Evolutionary conservation across 1,284 basidiomycete species (phyloP).

Genomic region (Xerocomus nothofagi): DNA sequence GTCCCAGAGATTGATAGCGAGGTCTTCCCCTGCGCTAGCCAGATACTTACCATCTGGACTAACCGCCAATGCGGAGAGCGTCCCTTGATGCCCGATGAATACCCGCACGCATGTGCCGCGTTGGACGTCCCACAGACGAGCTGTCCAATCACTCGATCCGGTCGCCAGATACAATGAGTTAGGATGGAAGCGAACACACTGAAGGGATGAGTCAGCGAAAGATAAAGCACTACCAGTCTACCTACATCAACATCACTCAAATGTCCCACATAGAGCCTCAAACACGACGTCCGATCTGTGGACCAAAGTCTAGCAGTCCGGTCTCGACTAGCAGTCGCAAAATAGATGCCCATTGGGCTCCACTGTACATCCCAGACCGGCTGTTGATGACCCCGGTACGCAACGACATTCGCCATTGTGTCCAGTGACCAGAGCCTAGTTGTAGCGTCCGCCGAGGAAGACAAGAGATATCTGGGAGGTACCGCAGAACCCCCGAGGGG

Average conservation of each 20-base stretch:
- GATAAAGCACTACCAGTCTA: constrained; percentile 18
- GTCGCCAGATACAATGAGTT: constrained; percentile 98
- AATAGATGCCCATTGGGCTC: constrained; percentile 98
- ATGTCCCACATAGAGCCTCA: constrained; percentile 96
- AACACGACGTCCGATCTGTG: constrained; percentile 84
- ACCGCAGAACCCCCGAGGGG: constrained; percentile 84
- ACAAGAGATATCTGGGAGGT: constrained; percentile 86
- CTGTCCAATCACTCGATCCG: constrained; percentile 94
- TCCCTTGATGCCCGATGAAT: constrained; percentile 93
- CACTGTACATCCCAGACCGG: constrained; percentile 99
- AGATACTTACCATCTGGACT: constrained; percentile 94
- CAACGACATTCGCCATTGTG: constrained; percentile 91
- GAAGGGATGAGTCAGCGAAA: constrained; percentile 14
- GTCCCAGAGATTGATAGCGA: constrained; percentile 95
- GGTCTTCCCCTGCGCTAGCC: constrained; percentile 91
- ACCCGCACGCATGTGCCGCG: constrained; percentile 91
- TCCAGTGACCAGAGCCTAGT: constrained; percentile 95
- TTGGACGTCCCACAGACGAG: constrained; percentile 98
- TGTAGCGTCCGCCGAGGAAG: constrained; percentile 92
- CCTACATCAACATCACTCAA: constrained; percentile 95
- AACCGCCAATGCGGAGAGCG: constrained; percentile 86
- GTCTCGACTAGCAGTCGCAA: constrained; percentile 93
- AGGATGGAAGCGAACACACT: constrained; percentile 97
- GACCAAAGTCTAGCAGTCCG: constrained; percentile 96
- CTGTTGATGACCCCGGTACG: constrained; percentile 95